Percentiles rank a stretch among this genome's conserved stretches.
Conservation (phyloP, 352 stramenopile genomes). For the Blastocystis sp. region DNA sequence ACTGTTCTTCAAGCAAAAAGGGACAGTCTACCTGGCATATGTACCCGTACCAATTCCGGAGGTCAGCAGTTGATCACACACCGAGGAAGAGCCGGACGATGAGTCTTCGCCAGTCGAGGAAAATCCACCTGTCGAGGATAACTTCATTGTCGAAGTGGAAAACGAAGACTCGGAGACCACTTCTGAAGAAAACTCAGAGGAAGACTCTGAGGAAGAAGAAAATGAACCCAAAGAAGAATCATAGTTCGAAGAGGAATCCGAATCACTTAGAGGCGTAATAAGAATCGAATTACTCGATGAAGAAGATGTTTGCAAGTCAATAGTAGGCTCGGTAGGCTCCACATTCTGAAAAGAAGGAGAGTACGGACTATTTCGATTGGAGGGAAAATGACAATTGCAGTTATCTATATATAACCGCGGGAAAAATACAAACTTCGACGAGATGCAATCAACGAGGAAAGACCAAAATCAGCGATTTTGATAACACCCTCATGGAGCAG, state of each 20-base stretch:
- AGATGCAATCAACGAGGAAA: neutral
- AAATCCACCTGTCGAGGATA: neutral
- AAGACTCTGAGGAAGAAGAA: neutral
- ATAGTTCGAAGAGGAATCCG: neutral
- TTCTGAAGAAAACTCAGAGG: neutral
- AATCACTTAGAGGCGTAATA: neutral
- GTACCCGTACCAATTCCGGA: conserved; percentile 10
- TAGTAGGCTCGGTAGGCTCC: neutral
- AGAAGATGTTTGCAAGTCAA: neutral
- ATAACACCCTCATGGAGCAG: conserved; percentile 72
- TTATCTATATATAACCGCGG: neutral
- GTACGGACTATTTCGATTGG: neutral
- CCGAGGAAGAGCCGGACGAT: neutral
- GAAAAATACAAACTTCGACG: neutral
- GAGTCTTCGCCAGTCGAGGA: neutral
- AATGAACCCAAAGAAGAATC: neutral
- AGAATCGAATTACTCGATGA: neutral
- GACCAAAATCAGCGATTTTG: conserved; percentile 46
- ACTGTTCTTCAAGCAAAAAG: neutral
- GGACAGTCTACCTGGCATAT: neutral
- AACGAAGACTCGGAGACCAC: neutral
- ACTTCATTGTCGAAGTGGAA: neutral
- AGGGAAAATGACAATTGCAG: neutral
- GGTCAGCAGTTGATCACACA: neutral
- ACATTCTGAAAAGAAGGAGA: neutral